Evolutionary conservation across 768 basidiomycete genomes (phyloP), one percentile per base, ranked within the genome.

Genomic region (Xerocomellus dryophilus): DNA sequence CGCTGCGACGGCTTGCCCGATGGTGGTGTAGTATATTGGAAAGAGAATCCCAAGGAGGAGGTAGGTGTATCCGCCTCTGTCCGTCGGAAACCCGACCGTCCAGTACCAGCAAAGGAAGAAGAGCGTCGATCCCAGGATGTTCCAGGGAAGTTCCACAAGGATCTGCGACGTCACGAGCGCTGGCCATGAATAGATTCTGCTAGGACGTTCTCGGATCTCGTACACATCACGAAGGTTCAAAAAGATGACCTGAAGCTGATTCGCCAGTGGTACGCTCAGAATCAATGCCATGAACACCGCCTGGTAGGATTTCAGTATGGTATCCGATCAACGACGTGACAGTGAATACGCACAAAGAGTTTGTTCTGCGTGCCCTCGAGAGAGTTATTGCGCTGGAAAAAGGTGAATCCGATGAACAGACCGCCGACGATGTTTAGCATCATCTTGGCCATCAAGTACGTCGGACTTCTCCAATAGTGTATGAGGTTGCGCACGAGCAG

Each of bases 71-170:
- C 78, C 86, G 5, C 76, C 83, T 35, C 84, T 71, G 12, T 74
- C 73, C 2, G 68, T 71, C 9, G 74, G 73, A 61, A 83, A 83
- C 0, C 85, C 85, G 46, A 86, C 81, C 5, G 84, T 84, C 81
- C 81, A 86, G 68, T 78, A 88, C 85, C 85, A 88, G 60, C 78
- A 81, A 48, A 85, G 60, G 72, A 81, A 89, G 69, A 83, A 78
- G 12, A 88, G 50, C 0, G 76, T 72, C 1, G 83, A 81, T 29
- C 80, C 79, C 5, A 82, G 8, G 35, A 85, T 76, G 56, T 85
- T 84, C 80, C 81, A 84, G 2, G 84, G 84, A 1, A 85, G 47
- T 56, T 84, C 84, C 5, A 80, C 74, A 9, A 85, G 59, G 42
- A 85, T 71, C 61, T 81, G 79, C 0, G 83, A 74, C 0, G 81